A percentile compares a stretch with the other conserved stretches of the same genome.
phyloP scores from a whole-genome alignment of 2,329 filamentous ascomycete species.

The Penicillium sp. region DNA sequence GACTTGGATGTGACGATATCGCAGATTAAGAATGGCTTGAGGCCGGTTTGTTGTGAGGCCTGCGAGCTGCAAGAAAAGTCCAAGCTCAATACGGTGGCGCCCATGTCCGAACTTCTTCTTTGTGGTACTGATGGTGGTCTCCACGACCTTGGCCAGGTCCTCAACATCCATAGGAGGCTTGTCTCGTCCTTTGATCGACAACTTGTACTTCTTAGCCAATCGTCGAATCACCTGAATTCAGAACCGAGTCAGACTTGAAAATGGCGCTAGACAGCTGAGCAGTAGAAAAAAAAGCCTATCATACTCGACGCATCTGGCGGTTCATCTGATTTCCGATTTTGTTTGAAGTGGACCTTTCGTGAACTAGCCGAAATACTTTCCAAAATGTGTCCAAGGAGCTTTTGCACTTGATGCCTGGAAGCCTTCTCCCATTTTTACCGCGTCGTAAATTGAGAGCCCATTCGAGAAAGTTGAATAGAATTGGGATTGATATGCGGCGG shows the following conservation, averaged over 20 bases:
- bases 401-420: slow-evolving; percentile 4
- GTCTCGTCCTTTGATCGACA: neutral
- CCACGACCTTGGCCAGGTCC: slow-evolving; percentile 15
- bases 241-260: neutral
- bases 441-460: neutral
- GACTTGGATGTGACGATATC: too few species aligned
- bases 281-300: slow-evolving; percentile 1
- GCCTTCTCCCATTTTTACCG: neutral
- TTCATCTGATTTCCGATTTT: slow-evolving; percentile 19
- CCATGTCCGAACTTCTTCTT: slow-evolving; percentile 1
- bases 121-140: slow-evolving; percentile 13
- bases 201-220: slow-evolving; percentile 21
- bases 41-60: too few species aligned
- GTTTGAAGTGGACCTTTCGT: slow-evolving; percentile 10
- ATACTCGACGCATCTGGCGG: slow-evolving; percentile 11
- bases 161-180: slow-evolving; percentile 15
- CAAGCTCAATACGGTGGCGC: too few species aligned
- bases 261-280: neutral
- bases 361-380: slow-evolving; percentile 8
- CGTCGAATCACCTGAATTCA: slow-evolving; percentile 17
- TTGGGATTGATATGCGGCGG: neutral
- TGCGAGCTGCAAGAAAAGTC: too few species aligned
- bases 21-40: too few species aligned
- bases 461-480: neutral
- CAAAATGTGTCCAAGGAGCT: slow-evolving; percentile 8